Base-by-base conservation (phyloP, 805 yeast species). In the Wickerhamiella alocasiicola region DNA sequence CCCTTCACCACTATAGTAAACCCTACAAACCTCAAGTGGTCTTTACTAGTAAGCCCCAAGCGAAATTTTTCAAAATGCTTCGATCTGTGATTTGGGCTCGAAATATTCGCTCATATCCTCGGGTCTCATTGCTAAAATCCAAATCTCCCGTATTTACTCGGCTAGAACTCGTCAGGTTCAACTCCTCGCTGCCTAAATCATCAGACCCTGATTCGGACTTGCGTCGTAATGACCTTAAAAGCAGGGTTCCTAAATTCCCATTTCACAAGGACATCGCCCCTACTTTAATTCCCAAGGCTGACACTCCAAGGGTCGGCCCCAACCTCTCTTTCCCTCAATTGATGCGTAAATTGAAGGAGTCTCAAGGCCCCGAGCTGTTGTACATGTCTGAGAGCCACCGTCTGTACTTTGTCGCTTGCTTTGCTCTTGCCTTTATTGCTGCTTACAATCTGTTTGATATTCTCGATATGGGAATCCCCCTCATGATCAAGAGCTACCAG, bases 381-480 rank as follows among this genome's bases (percentile, higher is more conserved):
- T 83, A 82, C 59, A 88, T 81, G 63, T 74, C 85, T 19, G 94
- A 83, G 59, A 81, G 91, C 0, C 94, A 83, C 55, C 64, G 80
- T 43, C 64, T 81, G 24, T 83, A 81, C 57, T 82, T 81, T 56
- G 62, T 81, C 9, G 70, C 74, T 16, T 72, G 81, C 54, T 73
- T 76, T 46, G 74, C 81, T 33, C 67, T 78, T 53, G 82, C 85
- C 0, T 61, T 81, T 28, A 74, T 79, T 50, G 65, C 79, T 2
- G 66, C 78, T n/a, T 82, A 82, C 55, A 81, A 80, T 5, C 56
- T 78, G 36, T 56, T 60, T 44, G 63, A 60, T 45, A 65, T 76
- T 45, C 54, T 68, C 5, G 83, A 78, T 45, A 68, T 70, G 65
- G 72, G 76, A 0, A 55, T 65, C 44, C 67, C 65, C 43, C 67